Percentiles rank a stretch among this genome's conserved stretches.
These are phyloP conservation scores for Corynascus novoguineensis DNA, from an alignment of 495 filamentous ascomycete species.

Conservation along the genomic window DNA sequence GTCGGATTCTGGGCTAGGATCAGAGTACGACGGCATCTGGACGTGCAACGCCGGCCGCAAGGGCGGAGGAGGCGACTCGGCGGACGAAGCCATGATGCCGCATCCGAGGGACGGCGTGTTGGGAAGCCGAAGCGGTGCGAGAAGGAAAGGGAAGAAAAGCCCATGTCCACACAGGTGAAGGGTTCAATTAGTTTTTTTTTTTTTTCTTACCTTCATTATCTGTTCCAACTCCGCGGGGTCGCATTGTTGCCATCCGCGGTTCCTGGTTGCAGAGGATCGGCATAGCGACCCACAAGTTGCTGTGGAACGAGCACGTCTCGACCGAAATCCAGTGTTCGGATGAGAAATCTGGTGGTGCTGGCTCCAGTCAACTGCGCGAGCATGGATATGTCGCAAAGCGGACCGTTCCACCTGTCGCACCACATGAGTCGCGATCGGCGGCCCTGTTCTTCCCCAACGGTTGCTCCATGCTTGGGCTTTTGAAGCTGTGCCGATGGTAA, in stretches of 20 bases:
- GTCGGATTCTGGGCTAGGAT: constrained; percentile 14
- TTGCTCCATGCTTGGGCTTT: not conserved
- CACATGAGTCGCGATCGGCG: not conserved
- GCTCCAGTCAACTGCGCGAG: constrained; percentile 10
- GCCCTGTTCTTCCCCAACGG: not conserved
- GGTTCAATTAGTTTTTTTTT: no score
- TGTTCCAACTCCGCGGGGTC: not conserved
- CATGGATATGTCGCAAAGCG: not conserved
- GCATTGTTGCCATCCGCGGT: not conserved
- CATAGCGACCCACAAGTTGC: constrained; percentile 10
- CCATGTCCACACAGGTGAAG: not conserved
- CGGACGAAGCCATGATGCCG: constrained; percentile 12
- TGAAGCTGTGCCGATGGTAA: not conserved
- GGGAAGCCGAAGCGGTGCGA: not conserved
- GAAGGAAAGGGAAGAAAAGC: not conserved
- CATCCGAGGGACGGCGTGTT: not conserved
- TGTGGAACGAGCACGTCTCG: constrained; percentile 11
- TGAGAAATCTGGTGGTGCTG: constrained; percentile 8
- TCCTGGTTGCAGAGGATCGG: constrained; percentile 7
- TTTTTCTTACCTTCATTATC: no score
- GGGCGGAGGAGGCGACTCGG: constrained; percentile 5
- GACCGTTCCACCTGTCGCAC: not conserved
- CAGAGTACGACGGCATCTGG: constrained; percentile 25
- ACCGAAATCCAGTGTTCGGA: not conserved
- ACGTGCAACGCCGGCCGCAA: constrained; percentile 20